Percentiles rank a stretch among this genome's conserved stretches.
These are phyloP conservation scores for Rhodotorula toruloides DNA, from an alignment of 768 basidiomycete genomes.

Conservation along the genomic window DNA sequence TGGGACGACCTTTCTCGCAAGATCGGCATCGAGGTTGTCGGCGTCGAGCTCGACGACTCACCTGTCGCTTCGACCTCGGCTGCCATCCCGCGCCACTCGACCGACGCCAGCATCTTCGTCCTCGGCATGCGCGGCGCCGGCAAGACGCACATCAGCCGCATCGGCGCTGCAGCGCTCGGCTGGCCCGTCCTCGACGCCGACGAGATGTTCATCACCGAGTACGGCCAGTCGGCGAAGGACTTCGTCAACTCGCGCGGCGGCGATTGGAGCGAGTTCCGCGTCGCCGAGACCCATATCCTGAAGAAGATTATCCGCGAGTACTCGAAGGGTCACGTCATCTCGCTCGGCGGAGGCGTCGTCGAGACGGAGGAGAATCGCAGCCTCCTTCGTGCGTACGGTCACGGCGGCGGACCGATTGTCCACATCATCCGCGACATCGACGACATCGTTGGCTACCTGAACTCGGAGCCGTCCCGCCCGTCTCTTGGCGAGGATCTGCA, in stretches of 20 bases:
- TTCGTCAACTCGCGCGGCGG: slow-evolving; percentile 64
- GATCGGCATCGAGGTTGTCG: slow-evolving; percentile 84
- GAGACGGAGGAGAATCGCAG: slow-evolving; percentile 73
- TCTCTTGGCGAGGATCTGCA: slow-evolving; percentile 79
- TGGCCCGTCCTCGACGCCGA: slow-evolving; percentile 84
- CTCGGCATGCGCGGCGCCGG: slow-evolving; percentile 97
- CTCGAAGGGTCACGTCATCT: slow-evolving; percentile 66
- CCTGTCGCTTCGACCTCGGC: slow-evolving; percentile 48
- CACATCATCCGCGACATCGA: slow-evolving; percentile 66
- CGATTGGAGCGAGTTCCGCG: slow-evolving; percentile 87
- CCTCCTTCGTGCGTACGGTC: slow-evolving; percentile 55
- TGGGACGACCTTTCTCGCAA: slow-evolving; percentile 98
- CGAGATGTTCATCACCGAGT: slow-evolving; percentile 37
- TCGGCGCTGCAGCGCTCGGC: slow-evolving; percentile 67
- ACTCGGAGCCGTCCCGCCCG: slow-evolving; percentile 69
- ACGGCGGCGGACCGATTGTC: slow-evolving; percentile 58
- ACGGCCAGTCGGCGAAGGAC: slow-evolving; percentile 46
- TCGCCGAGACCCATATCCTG: slow-evolving; percentile 66
- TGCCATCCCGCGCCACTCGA: slow-evolving; percentile 47
- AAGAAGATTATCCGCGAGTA: slow-evolving; percentile 60
- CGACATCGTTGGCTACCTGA: slow-evolving; percentile 75
- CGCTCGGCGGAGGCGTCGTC: slow-evolving; percentile 89
- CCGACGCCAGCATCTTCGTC: slow-evolving; percentile 57
- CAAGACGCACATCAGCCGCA: slow-evolving; percentile 77
- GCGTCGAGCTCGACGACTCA: slow-evolving; percentile 63